Base-by-base conservation (phyloP, 202 grass and related monocot genomes). In the Schoenoplectus tabernaemontani region DNA sequence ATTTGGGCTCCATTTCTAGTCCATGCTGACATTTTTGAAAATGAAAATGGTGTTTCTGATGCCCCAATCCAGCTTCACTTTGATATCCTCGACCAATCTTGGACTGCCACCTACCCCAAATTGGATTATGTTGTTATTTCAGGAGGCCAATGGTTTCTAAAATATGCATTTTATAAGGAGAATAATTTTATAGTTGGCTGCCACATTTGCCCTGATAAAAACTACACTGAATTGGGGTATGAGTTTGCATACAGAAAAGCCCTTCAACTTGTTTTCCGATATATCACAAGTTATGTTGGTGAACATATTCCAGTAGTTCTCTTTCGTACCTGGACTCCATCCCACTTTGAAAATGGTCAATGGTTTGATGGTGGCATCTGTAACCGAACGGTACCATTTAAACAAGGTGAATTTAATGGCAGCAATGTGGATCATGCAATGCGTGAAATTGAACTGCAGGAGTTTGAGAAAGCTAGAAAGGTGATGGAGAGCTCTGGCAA, bases 61-160 rank as follows among this genome's bases (percentile, higher is more conserved):
- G 86, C 94, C 33, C 91, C 89, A 33, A 92, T 87, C 78, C 87
- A 88, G 79, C 91, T 97, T 81, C 89, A 97, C 37, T 62, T 92
- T 12, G 89, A 97, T 39, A 64, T 39, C 59, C 91, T 97, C 19
- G 94, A 97, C 77, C 33, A 85, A 42, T 87, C 41, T 20, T 97
- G 94, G 94, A 84, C 83, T 50, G 72, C 36, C 80, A 86, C 86
- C 64, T 93, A 90, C 11, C 47, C 83, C 9, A 90, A 72, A 54
- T 97, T 92, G 28, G 91, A 97, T 47, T 92, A 97, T 78, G 62
- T 92, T 43, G 78, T 93, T 47, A 87, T 93, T 68, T 91, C 94
- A 0, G 94, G 89, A 23, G 94, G 94, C 57, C 94, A 93, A 54
- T 97, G 94, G 94, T 97, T 97, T 87, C 82, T 93, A 26, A 97